These are phyloP conservation scores for Drechslerella stenobrocha DNA, from an alignment of 2,329 filamentous ascomycete species.

Conservation along the genomic window DNA sequence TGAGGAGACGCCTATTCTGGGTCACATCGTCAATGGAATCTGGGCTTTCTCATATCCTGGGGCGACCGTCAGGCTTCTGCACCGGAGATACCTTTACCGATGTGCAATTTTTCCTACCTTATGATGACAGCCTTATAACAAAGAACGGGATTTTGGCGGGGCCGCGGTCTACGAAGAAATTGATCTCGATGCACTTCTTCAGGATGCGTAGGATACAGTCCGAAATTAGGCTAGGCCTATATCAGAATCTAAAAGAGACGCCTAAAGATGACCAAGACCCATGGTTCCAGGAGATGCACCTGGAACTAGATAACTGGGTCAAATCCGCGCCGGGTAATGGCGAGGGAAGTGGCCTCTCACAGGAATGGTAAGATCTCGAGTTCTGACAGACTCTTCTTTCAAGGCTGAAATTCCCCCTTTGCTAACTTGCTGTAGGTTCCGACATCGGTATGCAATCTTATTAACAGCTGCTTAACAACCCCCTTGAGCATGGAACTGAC, in stretches of 20 bases:
- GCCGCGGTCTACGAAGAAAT: slow-evolving; percentile 77
- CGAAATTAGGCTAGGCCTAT: slow-evolving; percentile 82
- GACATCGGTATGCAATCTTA: slow-evolving; percentile 56
- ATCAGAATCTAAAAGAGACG: slow-evolving; percentile 77
- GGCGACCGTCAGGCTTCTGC: slow-evolving; percentile 81
- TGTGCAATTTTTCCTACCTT: slow-evolving; percentile 78
- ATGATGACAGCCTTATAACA: slow-evolving; percentile 82
- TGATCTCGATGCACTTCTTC: slow-evolving; percentile 88
- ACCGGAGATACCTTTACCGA: slow-evolving; percentile 80
- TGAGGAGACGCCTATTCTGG: slow-evolving; percentile 87
- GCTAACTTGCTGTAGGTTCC: slow-evolving; percentile 61
- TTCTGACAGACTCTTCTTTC: not conserved
- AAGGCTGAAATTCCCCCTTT: slow-evolving; percentile 29
- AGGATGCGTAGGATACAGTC: slow-evolving; percentile 86
- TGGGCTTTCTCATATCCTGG: slow-evolving; percentile 82
- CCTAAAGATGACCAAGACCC: slow-evolving; percentile 79
- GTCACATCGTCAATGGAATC: slow-evolving; percentile 82
- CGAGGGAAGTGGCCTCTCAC: slow-evolving; percentile 71
- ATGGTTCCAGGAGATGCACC: slow-evolving; percentile 81
- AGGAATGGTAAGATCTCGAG: slow-evolving; percentile 69
- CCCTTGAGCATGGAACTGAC: slow-evolving; percentile 61
- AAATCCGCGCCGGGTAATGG: slow-evolving; percentile 73
- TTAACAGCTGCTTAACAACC: slow-evolving; percentile 15
- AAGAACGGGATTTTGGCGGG: slow-evolving; percentile 70
- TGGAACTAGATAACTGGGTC: slow-evolving; percentile 77